Conservation (phyloP, 192 early-diverging fungal genomes). For the Backusella circina region DNA sequence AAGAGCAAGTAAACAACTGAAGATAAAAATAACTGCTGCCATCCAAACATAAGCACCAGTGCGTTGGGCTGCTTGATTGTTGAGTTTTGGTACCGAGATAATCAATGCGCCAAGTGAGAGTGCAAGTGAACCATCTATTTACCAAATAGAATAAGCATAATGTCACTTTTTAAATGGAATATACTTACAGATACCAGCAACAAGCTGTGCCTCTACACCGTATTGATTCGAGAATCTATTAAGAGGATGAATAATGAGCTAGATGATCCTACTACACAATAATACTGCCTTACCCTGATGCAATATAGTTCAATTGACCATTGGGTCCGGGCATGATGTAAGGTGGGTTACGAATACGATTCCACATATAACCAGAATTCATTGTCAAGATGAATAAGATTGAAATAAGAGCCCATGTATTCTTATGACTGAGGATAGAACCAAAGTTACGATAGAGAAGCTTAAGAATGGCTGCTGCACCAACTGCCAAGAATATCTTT, state of each 20-base stretch:
- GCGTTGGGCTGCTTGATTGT: conserved; percentile 51
- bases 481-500: conserved; percentile 34
- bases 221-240: conserved; percentile 60
- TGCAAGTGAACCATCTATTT: conserved; percentile 55
- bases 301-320: conserved; percentile 57
- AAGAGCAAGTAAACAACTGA: conserved; percentile 56
- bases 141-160: neutral
- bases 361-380: conserved; percentile 85
- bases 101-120: conserved; percentile 53
- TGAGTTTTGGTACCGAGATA: conserved; percentile 47
- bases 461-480: conserved; percentile 29
- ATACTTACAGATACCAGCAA: conserved; percentile 64
- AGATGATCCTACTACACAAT: neutral
- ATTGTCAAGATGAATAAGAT: conserved; percentile 61
- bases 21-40: conserved; percentile 60
- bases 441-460: conserved; percentile 40
- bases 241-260: neutral
- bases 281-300: conserved; percentile 38
- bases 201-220: conserved; percentile 67
- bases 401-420: conserved; percentile 50
- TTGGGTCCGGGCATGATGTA: conserved; percentile 50
- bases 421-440: conserved; percentile 48
- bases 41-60: conserved; percentile 53
- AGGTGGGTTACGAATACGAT: conserved; percentile 74
- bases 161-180: too few species aligned